Evolutionary conservation across 1,284 basidiomycete species (phyloP).

Genomic region (Boletellus deceptivus): DNA sequence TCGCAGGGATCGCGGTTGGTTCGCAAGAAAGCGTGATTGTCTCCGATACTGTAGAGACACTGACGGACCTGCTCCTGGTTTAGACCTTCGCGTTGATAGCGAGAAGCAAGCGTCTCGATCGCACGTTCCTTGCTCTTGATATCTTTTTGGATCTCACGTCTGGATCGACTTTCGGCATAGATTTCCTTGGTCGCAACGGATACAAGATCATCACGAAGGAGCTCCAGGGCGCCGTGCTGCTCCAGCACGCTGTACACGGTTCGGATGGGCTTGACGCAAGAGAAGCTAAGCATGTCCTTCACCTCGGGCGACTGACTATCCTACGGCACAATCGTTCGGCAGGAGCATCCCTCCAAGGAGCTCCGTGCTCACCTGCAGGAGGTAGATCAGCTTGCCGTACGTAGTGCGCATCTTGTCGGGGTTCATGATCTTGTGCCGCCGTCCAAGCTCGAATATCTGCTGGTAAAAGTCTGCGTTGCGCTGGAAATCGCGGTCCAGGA

Average conservation of each 20-base stretch:
- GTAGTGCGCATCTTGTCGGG: conserved; percentile 85
- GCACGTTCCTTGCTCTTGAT: conserved; percentile 80
- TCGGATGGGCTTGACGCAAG: conserved; percentile 69
- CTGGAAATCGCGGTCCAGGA: conserved; percentile 73
- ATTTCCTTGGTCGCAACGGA: conserved; percentile 76
- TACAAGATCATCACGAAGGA: conserved; percentile 72
- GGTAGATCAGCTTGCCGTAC: conserved; percentile 80
- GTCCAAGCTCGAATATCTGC: conserved; percentile 72
- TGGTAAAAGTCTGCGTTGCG: conserved; percentile 76
- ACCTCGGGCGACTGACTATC: conserved; percentile 78
- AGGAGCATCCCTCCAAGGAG: background rate
- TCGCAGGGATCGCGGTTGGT: conserved; percentile 83
- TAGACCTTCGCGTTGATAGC: conserved; percentile 57
- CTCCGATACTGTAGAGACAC: conserved; percentile 80
- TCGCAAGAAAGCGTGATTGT: conserved; percentile 81
- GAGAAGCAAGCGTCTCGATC: conserved; percentile 64
- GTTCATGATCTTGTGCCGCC: conserved; percentile 84
- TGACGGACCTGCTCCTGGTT: conserved; percentile 65
- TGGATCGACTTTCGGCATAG: conserved; percentile 62
- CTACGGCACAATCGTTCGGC: conserved; percentile 35
- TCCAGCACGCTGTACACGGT: conserved; percentile 69
- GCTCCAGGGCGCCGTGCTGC: conserved; percentile 55
- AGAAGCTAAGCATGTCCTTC: conserved; percentile 70
- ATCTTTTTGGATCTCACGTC: conserved; percentile 74
- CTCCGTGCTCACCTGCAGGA: conserved; percentile 60